Percentiles rank a stretch among this genome's conserved stretches.
Evolutionary conservation across 768 basidiomycete species (phyloP).

Genomic region (Kwoniella botswanensis): DNA sequence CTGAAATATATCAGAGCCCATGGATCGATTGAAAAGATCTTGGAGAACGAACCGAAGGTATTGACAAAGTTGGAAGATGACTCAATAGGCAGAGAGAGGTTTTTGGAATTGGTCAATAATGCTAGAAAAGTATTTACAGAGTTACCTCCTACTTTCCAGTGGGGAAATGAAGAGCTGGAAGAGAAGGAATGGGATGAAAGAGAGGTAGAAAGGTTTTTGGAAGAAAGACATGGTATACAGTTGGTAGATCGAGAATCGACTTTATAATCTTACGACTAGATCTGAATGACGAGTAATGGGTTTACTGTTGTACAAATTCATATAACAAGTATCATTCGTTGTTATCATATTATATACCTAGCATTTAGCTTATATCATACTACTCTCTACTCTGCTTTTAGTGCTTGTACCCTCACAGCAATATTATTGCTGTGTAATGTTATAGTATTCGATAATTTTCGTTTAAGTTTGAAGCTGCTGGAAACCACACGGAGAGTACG

Average conservation of each 20-base stretch:
- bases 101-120: slow-evolving; percentile 36
- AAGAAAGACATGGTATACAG: slow-evolving; percentile 46
- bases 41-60: slow-evolving; percentile 59
- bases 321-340: not conserved
- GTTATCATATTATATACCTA: slow-evolving; percentile 5
- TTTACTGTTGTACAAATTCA: not conserved
- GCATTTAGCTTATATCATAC: not conserved
- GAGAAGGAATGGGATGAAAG: slow-evolving; percentile 25
- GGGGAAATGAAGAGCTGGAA: slow-evolving; percentile 24
- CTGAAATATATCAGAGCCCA: slow-evolving; percentile 75
- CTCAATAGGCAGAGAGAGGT: slow-evolving; percentile 23
- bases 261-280: not conserved
- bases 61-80: slow-evolving; percentile 14
- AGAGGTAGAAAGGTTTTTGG: slow-evolving; percentile 40
- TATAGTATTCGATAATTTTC: not conserved
- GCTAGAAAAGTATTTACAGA: slow-evolving; percentile 40
- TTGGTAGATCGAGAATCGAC: slow-evolving; percentile 23
- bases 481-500: no score
- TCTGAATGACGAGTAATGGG: not conserved
- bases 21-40: slow-evolving; percentile 73
- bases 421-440: not conserved
- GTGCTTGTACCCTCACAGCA: no score
- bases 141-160: slow-evolving; percentile 26
- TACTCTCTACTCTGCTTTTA: not conserved
- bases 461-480: no score